These are phyloP conservation scores for Hypoxylon fuscum DNA, from an alignment of 495 filamentous ascomycete species.

Conservation along the genomic window DNA sequence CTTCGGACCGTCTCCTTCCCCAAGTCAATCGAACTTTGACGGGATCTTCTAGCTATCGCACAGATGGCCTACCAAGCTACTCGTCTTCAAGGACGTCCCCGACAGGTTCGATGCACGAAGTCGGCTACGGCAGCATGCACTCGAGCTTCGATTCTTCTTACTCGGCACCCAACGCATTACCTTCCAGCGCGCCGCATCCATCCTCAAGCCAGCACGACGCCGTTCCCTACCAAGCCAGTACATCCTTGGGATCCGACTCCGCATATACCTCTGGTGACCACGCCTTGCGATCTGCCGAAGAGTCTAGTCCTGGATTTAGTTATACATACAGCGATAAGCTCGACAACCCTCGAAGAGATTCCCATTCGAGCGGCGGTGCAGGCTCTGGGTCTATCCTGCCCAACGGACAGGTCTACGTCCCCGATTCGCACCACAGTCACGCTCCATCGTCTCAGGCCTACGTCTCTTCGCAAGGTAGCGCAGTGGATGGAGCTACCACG, in stretches of 20 bases:
- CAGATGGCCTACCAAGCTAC: conserved; percentile 35
- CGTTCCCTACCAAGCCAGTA: conserved; percentile 10
- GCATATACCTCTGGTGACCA: conserved; percentile 32
- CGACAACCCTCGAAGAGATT: conserved; percentile 28
- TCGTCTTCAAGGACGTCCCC: conserved; percentile 27
- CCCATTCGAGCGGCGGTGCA: conserved; percentile 33
- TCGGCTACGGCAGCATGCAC: conserved; percentile 32
- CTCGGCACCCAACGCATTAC: conserved; percentile 5
- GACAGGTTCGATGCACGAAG: conserved; percentile 25
- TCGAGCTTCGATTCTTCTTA: conserved; percentile 30
- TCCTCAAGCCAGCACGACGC: conserved; percentile 16
- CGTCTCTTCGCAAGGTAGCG: conserved; percentile 18
- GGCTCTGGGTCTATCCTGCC: conserved; percentile 34
- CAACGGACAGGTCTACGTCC: conserved; percentile 45
- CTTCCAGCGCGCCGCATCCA: conserved; percentile 11
- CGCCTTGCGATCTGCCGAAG: conserved; percentile 32
- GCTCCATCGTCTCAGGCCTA: conserved; percentile 27
- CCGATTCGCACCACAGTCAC: conserved; percentile 29
- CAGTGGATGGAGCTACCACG: conserved; percentile 29
- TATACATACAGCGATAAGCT: conserved; percentile 42
- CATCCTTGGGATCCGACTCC: conserved; percentile 8
- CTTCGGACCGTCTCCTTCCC: conserved; percentile 45
- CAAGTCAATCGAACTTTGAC: conserved; percentile 42
- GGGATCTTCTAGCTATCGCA: conserved; percentile 35
- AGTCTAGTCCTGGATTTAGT: conserved; percentile 24